Conservation (phyloP, 441 rosid species). For the Erodium chrysanthum region DNA sequence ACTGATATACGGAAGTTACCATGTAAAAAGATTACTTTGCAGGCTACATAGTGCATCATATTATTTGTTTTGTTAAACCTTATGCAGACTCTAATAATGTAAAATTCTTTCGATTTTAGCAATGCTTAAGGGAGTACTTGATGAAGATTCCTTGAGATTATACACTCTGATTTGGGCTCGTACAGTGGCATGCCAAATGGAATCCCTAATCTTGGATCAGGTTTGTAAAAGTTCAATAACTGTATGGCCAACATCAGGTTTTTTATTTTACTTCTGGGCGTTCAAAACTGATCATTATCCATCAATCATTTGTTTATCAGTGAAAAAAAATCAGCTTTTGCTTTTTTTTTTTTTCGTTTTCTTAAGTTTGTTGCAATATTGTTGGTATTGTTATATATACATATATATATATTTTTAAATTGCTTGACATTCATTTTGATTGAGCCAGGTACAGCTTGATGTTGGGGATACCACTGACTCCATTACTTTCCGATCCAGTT, state of each 20-base stretch:
- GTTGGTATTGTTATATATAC: too few species aligned
- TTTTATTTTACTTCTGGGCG: neutral
- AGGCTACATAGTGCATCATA: constrained; percentile 12
- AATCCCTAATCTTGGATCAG: constrained; percentile 62
- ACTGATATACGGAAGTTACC: constrained; percentile 71
- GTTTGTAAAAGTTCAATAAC: constrained; percentile 25
- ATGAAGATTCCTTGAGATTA: constrained; percentile 78
- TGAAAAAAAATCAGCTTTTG: neutral
- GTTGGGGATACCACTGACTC: constrained; percentile 45
- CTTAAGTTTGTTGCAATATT: neutral
- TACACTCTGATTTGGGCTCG: constrained; percentile 92
- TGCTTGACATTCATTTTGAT: constrained; percentile 15
- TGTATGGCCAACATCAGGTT: neutral
- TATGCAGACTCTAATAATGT: constrained; percentile 7
- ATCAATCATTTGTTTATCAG: neutral
- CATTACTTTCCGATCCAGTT: constrained; percentile 58
- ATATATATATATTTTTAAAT: constrained; percentile 9
- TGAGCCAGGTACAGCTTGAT: constrained; percentile 65
- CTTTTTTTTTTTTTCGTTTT: neutral
- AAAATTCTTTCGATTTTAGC: constrained; percentile 34
- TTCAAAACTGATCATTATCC: neutral
- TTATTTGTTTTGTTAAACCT: neutral
- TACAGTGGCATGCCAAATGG: constrained; percentile 90
- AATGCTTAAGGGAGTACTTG: constrained; percentile 56
- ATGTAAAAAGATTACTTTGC: constrained; percentile 38